phyloP scores from a whole-genome alignment of 2,329 filamentous ascomycete species.

The Helminthosporium solani region DNA sequence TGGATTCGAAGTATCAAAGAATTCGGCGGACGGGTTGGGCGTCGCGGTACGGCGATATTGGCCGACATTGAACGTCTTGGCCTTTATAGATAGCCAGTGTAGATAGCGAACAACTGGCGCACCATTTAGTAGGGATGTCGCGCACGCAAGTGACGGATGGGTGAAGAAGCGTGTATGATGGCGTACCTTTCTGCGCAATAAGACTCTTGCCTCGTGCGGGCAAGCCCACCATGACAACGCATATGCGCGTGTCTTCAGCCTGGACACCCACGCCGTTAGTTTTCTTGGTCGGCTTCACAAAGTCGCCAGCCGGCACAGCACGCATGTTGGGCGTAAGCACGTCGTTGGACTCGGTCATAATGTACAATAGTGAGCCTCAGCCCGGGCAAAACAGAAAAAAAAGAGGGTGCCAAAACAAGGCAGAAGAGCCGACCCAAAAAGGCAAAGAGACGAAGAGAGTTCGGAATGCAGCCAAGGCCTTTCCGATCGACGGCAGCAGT shows the following conservation, averaged over 20 bases:
- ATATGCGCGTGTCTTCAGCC: conserved; percentile 95
- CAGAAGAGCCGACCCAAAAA: conserved; percentile 13
- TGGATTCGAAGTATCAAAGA: conserved; percentile 88
- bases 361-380: conserved; percentile 27
- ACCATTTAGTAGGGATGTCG: conserved; percentile 12
- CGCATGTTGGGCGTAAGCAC: conserved; percentile 43
- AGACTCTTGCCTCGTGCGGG: conserved; percentile 95
- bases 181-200: conserved; percentile 90
- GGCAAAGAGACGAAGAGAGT: conserved; percentile 21
- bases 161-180: too few relatives aligned
- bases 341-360: conserved; percentile 40
- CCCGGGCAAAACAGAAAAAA: conserved; percentile 22
- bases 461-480: conserved; percentile 32
- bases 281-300: conserved; percentile 47
- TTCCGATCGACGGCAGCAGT: conserved; percentile 30
- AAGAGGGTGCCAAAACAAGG: conserved; percentile 17
- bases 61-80: conserved; percentile 96
- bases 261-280: conserved; percentile 70
- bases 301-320: conserved; percentile 45
- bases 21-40: conserved; percentile 86
- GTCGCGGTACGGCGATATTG: conserved; percentile 89
- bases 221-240: conserved; percentile 97
- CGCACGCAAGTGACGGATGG: neutral
- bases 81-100: conserved; percentile 91
- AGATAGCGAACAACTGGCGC: conserved; percentile 68